phyloP scores from a whole-genome alignment of 768 basidiomycete genomes.

The Mycena amicta region DNA sequence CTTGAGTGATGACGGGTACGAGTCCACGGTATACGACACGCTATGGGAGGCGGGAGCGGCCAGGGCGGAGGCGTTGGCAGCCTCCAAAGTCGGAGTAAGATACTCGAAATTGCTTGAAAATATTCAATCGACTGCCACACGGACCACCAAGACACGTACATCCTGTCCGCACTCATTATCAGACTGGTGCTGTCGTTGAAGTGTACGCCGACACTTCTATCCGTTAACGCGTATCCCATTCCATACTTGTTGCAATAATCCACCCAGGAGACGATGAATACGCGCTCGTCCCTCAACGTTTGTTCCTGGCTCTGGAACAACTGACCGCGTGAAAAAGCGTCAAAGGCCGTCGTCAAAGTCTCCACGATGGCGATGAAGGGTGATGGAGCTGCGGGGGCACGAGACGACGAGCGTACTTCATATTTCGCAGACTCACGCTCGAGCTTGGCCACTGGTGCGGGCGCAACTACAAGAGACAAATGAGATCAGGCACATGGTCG shows the following conservation, averaged over 20 bases:
- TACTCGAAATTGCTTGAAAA: slow-evolving; percentile 82
- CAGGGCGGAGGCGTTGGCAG: slow-evolving; percentile 54
- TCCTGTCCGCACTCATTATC: slow-evolving; percentile 82
- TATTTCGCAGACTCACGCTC: neutral
- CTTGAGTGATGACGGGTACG: slow-evolving; percentile 82
- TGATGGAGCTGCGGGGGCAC: slow-evolving; percentile 6
- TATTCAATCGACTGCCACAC: no score
- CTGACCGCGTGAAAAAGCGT: slow-evolving; percentile 61
- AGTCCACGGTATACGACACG: slow-evolving; percentile 59
- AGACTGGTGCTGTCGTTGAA: slow-evolving; percentile 95
- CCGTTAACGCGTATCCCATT: slow-evolving; percentile 98
- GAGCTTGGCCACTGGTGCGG: slow-evolving; percentile 3
- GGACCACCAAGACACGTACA: slow-evolving; percentile 53
- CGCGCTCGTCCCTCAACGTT: slow-evolving; percentile 62
- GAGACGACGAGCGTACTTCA: neutral
- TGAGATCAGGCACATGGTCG: neutral
- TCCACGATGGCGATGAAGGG: slow-evolving; percentile 21
- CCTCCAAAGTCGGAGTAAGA: slow-evolving; percentile 48
- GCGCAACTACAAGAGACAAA: slow-evolving; percentile 4
- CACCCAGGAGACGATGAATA: slow-evolving; percentile 98
- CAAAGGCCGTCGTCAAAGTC: slow-evolving; percentile 58
- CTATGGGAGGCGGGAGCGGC: slow-evolving; percentile 67
- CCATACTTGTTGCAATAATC: slow-evolving; percentile 99
- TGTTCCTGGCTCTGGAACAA: slow-evolving; percentile 49
- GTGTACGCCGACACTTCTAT: slow-evolving; percentile 92